Percentiles rank a stretch among this genome's conserved stretches.
Conservation (phyloP, 768 basidiomycete genomes). For the Melanogaster broomeanus region DNA sequence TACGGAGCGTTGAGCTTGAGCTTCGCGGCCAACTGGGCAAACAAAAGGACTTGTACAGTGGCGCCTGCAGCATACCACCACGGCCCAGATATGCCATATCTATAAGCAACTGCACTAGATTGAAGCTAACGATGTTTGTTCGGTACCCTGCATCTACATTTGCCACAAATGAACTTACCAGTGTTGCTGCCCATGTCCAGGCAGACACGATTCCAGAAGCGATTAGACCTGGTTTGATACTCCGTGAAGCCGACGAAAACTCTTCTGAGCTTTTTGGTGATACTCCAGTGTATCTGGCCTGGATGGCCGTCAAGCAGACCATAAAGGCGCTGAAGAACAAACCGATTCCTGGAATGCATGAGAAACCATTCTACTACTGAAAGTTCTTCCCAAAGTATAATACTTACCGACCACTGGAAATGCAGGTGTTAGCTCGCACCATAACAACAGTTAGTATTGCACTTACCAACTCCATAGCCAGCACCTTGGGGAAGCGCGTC, state of each 20-base stretch:
- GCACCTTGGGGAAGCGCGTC: conserved; percentile 74
- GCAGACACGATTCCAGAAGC: conserved; percentile 92
- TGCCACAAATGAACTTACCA: conserved; percentile 39
- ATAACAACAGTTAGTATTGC: neutral
- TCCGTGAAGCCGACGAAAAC: conserved; percentile 79
- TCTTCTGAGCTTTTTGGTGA: conserved; percentile 82
- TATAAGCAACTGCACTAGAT: conserved; percentile 83
- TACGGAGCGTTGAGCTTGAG: conserved; percentile 90
- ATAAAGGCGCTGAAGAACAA: conserved; percentile 86
- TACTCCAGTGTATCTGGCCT: conserved; percentile 81
- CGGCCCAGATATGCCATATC: conserved; percentile 81
- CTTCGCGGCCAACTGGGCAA: conserved; percentile 89
- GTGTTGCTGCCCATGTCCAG: conserved; percentile 88
- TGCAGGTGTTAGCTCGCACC: neutral
- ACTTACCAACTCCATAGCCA: conserved; percentile 80
- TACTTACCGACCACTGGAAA: conserved; percentile 52
- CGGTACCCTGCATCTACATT: neutral
- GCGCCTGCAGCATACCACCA: conserved; percentile 96
- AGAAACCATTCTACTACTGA: conserved; percentile 2
- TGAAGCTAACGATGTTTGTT: conserved; percentile 50
- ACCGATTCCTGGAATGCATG: conserved; percentile 61
- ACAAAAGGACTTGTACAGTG: conserved; percentile 86
- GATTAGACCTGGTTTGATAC: conserved; percentile 89
- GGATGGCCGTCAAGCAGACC: conserved; percentile 75
- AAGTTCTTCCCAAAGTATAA: neutral